Evolutionary conservation across 1,284 basidiomycete genomes (phyloP), one percentile per base, ranked within the genome.

Genomic region (Cerrena zonata): DNA sequence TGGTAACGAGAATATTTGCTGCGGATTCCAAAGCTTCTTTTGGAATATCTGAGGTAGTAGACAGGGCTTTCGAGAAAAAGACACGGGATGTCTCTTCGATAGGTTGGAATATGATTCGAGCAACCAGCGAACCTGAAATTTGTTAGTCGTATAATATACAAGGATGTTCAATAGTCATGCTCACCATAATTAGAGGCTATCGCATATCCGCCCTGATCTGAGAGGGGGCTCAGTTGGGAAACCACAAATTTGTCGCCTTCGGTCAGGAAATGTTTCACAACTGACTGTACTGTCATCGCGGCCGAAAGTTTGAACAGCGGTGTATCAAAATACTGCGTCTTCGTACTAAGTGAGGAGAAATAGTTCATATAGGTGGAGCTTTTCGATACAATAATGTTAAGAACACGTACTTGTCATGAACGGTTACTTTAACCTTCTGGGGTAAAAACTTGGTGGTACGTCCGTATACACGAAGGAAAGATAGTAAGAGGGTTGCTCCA

Each of bases 231-330:
- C 56, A 92, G 82, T 58, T 79, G 80, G 0, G 90, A 89, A 22
- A 97, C 77, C 2, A 94, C 79, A 44, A 99, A 73, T 60, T 96
- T 93, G 68, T 99, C 96, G 10, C 91, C 93, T 65, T 99, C 96
- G 0, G 94, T 98, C 25, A 99, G 73, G 56, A 95, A 78, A 64
- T 99, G 94, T 66, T 99, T 99, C 59, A 98, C 76, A 2, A 96
- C 59, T 1, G 89, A 91, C 66, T 97, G 94, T 4, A 73, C 76
- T 3, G 88, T 91, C 79, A 98, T 91, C 0, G 86, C 90, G 49
- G 79, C 66, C 0, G 88, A 84, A 2, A 94, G 74, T 26, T 70
- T 69, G 18, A 89, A 65, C 21, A 78, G 61, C 23, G 70, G 62
- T 3, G 66, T 61, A 55, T 89, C 82, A 57, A 86, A 82, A 26